phyloP scores from a whole-genome alignment of 2,329 filamentous ascomycete genomes.

The Diaporthe citriasiana region DNA sequence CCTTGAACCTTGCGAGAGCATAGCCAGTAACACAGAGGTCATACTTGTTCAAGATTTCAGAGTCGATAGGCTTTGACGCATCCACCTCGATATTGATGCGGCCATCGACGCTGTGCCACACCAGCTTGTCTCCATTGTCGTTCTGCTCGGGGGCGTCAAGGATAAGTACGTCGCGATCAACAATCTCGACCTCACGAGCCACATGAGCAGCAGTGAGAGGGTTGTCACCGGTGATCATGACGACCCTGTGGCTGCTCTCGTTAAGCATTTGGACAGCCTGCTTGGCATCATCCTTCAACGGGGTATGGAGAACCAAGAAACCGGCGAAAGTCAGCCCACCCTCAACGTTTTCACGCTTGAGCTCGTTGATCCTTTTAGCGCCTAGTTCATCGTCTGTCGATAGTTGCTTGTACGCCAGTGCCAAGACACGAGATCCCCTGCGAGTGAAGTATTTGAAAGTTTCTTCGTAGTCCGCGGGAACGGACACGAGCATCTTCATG shows the following conservation, averaged over 20 bases:
- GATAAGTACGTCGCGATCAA: slow-evolving; percentile 94
- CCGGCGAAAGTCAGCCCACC: slow-evolving; percentile 88
- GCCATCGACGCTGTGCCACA: slow-evolving; percentile 97
- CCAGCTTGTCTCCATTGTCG: slow-evolving; percentile 81
- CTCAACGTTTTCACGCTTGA: slow-evolving; percentile 94
- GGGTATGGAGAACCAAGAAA: slow-evolving; percentile 95
- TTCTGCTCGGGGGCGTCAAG: slow-evolving; percentile 95
- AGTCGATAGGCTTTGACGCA: slow-evolving; percentile 83
- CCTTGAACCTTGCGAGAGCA: slow-evolving; percentile 89
- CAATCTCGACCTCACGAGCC: slow-evolving; percentile 94
- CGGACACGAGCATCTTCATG: slow-evolving; percentile 87
- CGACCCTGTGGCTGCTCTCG: slow-evolving; percentile 96
- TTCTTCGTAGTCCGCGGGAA: slow-evolving; percentile 93
- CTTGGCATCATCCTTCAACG: slow-evolving; percentile 95
- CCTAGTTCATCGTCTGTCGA: slow-evolving; percentile 85
- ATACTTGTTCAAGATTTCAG: slow-evolving; percentile 84
- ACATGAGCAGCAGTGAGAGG: slow-evolving; percentile 97
- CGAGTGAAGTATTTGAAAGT: slow-evolving; percentile 98
- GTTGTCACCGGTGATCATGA: slow-evolving; percentile 99
- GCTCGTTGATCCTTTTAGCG: slow-evolving; percentile 87
- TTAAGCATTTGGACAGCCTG: slow-evolving; percentile 97
- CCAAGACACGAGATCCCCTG: slow-evolving; percentile 93
- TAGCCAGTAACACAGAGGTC: slow-evolving; percentile 98
- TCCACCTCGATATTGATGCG: slow-evolving; percentile 89
- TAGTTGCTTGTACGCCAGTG: slow-evolving; percentile 93